These are phyloP conservation scores for Thermochaetoides thermophila DNA, from an alignment of 495 filamentous ascomycete genomes.

Conservation along the genomic window DNA sequence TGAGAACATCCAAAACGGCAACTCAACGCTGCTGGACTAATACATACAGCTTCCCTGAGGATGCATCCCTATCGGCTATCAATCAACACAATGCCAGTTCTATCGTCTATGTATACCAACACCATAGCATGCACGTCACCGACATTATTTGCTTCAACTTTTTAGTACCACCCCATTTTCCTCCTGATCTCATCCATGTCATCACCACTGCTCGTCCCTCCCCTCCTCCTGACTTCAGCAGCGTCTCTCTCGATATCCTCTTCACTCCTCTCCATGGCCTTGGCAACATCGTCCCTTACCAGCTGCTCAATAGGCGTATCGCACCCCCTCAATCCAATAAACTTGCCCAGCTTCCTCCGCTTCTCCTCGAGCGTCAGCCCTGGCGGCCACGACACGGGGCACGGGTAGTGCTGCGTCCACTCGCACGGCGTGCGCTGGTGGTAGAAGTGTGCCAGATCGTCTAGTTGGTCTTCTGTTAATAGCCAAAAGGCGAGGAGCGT, in stretches of 20 bases:
- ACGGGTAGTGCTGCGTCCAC: slow-evolving; percentile 49
- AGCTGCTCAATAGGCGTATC: slow-evolving; percentile 34
- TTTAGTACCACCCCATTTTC: slow-evolving; percentile 31
- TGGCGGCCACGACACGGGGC: slow-evolving; percentile 27
- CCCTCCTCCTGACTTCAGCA: slow-evolving; percentile 19
- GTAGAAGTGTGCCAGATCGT: slow-evolving; percentile 58
- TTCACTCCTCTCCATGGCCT: slow-evolving; percentile 17
- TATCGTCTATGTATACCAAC: too few relatives aligned
- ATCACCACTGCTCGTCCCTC: slow-evolving; percentile 20
- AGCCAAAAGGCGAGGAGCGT: slow-evolving; percentile 60
- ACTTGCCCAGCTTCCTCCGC: slow-evolving; percentile 44
- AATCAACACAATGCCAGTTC: too few relatives aligned
- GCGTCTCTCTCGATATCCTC: slow-evolving; percentile 14
- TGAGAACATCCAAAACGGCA: too few relatives aligned
- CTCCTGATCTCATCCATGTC: slow-evolving; percentile 26
- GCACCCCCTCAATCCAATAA: slow-evolving; percentile 53
- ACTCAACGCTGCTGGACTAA: too few relatives aligned
- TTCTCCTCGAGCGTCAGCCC: slow-evolving; percentile 39
- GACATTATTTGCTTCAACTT: too few relatives aligned
- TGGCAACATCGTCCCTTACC: slow-evolving; percentile 19
- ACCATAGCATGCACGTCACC: too few relatives aligned
- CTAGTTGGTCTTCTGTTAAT: slow-evolving; percentile 53
- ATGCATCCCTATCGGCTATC: too few relatives aligned
- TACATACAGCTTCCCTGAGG: too few relatives aligned
- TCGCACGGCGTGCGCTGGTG: slow-evolving; percentile 48